phyloP scores from a whole-genome alignment of 2,329 filamentous ascomycete species.

The Cadophora gregata region DNA sequence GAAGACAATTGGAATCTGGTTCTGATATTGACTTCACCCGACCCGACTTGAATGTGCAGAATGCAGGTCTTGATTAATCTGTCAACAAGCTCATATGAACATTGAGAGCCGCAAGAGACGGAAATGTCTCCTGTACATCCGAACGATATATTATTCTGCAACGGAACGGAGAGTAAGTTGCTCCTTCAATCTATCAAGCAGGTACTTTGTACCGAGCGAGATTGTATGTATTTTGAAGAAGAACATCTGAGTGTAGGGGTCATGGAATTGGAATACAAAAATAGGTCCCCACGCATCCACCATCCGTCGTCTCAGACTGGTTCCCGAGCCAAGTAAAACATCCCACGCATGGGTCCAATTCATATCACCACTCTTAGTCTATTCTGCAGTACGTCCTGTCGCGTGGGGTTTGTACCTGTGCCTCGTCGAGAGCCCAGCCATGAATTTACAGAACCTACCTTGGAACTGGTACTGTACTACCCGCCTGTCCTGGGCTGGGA shows the following conservation, averaged over 20 bases:
- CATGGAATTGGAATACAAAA: constrained; percentile 11
- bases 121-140: background rate
- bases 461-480: background rate
- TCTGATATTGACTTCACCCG: constrained; percentile 3
- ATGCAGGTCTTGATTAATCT: background rate
- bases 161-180: background rate
- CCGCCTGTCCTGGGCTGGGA: background rate
- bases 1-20: background rate
- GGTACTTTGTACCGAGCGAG: background rate
- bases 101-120: too few relatives aligned
- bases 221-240: background rate
- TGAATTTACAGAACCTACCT: background rate
- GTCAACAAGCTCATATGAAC: background rate
- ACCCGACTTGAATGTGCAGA: background rate
- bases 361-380: too few relatives aligned
- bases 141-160: background rate
- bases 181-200: background rate
- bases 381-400: background rate
- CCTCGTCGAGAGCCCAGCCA: background rate
- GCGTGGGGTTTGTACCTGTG: background rate
- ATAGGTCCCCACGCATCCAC: constrained; percentile 1
- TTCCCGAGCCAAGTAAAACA: background rate
- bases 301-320: too few relatives aligned
- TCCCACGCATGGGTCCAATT: background rate
- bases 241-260: too few relatives aligned